phyloP scores from a whole-genome alignment of 176 grass and related monocot genomes.

The Juncus effusus region DNA sequence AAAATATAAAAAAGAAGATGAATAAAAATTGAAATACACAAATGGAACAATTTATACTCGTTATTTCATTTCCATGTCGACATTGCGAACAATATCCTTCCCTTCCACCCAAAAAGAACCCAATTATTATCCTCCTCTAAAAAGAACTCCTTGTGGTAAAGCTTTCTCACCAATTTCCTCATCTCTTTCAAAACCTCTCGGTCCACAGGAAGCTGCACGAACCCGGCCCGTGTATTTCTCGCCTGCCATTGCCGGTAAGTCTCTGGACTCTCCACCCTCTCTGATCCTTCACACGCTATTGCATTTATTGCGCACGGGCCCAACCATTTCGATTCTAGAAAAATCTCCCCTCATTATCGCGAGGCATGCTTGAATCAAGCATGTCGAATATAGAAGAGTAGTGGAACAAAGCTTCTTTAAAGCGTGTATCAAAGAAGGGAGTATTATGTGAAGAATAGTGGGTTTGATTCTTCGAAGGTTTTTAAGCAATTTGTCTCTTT shows the following conservation, averaged over 20 bases:
- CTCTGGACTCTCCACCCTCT: not conserved
- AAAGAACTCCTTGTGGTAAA: slow-evolving; percentile 2
- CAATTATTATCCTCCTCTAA: slow-evolving; percentile 1
- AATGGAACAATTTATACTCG: not conserved
- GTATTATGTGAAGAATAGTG: slow-evolving; percentile 30
- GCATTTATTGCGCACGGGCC: not conserved
- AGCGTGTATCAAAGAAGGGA: slow-evolving; percentile 44
- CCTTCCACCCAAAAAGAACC: slow-evolving; percentile 8
- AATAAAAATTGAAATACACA: not conserved
- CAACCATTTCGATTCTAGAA: not conserved
- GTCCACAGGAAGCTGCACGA: not conserved
- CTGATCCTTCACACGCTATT: slow-evolving; percentile 15
- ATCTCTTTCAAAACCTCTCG: not conserved
- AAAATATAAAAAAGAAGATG: not conserved
- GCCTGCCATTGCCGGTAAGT: not conserved
- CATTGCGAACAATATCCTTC: not conserved
- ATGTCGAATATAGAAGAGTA: slow-evolving; percentile 53
- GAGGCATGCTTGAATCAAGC: slow-evolving; percentile 37
- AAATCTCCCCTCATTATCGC: slow-evolving; percentile 19
- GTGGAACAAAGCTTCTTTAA: slow-evolving; percentile 36
- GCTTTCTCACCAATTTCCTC: not conserved
- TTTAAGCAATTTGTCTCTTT: slow-evolving; percentile 35
- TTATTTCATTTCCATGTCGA: slow-evolving; percentile 8
- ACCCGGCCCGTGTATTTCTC: not conserved
- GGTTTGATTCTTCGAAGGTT: slow-evolving; percentile 41